Evolutionary conservation across 495 filamentous ascomycete species (phyloP).

Genomic region (Choiromyces venosus): DNA sequence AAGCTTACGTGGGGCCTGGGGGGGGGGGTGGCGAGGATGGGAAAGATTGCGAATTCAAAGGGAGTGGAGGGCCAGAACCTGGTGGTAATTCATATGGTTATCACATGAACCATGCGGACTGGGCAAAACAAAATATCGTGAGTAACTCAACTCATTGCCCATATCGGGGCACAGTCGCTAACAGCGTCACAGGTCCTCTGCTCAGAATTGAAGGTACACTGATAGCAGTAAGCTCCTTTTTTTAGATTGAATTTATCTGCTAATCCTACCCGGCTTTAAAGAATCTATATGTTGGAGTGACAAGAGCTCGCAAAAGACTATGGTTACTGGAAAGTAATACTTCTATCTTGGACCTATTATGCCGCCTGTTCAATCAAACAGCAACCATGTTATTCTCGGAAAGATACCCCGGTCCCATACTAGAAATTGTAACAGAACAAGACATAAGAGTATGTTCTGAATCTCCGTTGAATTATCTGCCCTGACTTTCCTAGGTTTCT

Average conservation of each 20-base stretch:
- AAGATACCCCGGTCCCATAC: constrained; percentile 13
- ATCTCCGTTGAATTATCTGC: background rate
- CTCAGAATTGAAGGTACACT: constrained; percentile 27
- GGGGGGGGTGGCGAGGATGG: too few relatives aligned
- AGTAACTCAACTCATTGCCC: background rate
- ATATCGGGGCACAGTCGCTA: background rate
- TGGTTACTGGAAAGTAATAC: constrained; percentile 23
- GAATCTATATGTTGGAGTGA: constrained; percentile 26
- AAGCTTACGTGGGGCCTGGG: too few relatives aligned
- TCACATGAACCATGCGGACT: background rate
- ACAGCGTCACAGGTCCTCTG: constrained; percentile 11
- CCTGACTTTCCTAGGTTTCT: constrained; percentile 11
- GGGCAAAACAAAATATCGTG: constrained; percentile 11
- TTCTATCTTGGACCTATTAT: background rate
- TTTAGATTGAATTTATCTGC: background rate
- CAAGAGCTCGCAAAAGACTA: constrained; percentile 18
- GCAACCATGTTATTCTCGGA: background rate
- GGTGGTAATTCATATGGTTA: too few relatives aligned
- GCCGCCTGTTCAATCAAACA: constrained; percentile 11
- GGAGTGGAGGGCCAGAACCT: too few relatives aligned
- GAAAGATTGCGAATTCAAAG: too few relatives aligned
- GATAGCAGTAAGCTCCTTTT: background rate
- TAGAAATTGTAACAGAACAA: constrained; percentile 14
- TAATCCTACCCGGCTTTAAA: background rate
- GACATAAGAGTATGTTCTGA: background rate